Evolutionary conservation across 2,329 filamentous ascomycete genomes (phyloP), one percentile per base, ranked within the genome.

Genomic region (Aspergillus tubingensis): DNA sequence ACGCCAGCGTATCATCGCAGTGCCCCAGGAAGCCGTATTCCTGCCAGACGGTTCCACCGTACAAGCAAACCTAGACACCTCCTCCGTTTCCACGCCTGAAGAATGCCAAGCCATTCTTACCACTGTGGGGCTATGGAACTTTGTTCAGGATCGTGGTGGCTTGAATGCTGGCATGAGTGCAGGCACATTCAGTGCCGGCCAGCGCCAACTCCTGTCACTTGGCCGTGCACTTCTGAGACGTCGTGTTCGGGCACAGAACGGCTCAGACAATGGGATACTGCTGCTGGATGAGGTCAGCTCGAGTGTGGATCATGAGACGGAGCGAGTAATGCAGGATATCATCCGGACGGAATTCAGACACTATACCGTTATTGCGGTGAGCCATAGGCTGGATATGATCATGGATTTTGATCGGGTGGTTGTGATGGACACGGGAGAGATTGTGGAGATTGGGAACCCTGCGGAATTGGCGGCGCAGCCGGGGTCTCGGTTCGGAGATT

Each of bases 1-100:
- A 0, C 81, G 84, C 7, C 72, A 78, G 43, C 79, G 79, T 0
- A 71, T 86, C 39, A 82, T 84, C 44, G 80, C 82, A 4, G 71
- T 86, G 0, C 82, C 84, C 0, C 84, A 86, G 66, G 84, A 86
- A 4, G 70, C 82, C 0, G 79, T 83, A 3, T 84, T 86, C 68
- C 70, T 85, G 1, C 80, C 79, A 0, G 79, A 77, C 38, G 77
- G 74, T 5, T 77, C 74, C 49, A 77, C 74, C 1, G 74, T 81
- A 60, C 71, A 69, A 27, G 54, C 68, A 6, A 82, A 84, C 58
- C 73, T 83, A 0, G 64, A 82, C 83, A 58, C 79, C n/a, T 50
- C 47, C 25, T 17, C 15, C 25, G 23, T 50, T 5, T 50, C 81
- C 43, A 54, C 59, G 7, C 32, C 49, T 2, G 17, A 43, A 15